Evolutionary conservation across 2,329 filamentous ascomycete genomes (phyloP).

Genomic region (Rosellinia necatrix): DNA sequence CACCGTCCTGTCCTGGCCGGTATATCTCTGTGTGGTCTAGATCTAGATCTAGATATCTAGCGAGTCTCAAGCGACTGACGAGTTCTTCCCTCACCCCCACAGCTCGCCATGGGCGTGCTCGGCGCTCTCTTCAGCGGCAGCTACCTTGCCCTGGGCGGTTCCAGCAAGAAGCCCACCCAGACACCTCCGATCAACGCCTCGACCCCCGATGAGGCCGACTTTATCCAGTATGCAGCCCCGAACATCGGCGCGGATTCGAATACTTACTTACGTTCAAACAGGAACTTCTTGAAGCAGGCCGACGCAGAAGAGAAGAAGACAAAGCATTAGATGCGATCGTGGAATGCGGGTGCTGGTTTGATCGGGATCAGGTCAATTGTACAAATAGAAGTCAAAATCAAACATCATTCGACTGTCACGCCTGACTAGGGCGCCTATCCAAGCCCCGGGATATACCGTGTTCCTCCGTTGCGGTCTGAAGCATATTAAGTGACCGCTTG

Average conservation of each 20-base stretch:
- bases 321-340: slow-evolving; percentile 45
- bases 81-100: slow-evolving; percentile 19
- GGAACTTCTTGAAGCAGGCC: slow-evolving; percentile 54
- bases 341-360: slow-evolving; percentile 22
- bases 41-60: too few relatives aligned
- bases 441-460: slow-evolving; percentile 25
- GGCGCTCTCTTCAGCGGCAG: slow-evolving; percentile 54
- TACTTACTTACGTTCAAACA: slow-evolving; percentile 37
- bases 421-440: slow-evolving; percentile 27
- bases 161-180: slow-evolving; percentile 49
- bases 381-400: slow-evolving; percentile 39
- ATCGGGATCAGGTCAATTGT: slow-evolving; percentile 35
- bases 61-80: slow-evolving; percentile 29
- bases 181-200: slow-evolving; percentile 65
- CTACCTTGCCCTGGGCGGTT: slow-evolving; percentile 51
- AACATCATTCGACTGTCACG: slow-evolving; percentile 28
- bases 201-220: slow-evolving; percentile 66
- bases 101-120: slow-evolving; percentile 65
- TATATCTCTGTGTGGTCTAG: too few relatives aligned
- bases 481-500: slow-evolving; percentile 22
- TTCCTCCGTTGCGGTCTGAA: slow-evolving; percentile 21
- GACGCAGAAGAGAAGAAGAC: slow-evolving; percentile 48
- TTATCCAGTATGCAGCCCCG: slow-evolving; percentile 61
- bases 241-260: slow-evolving; percentile 26
- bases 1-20: too few relatives aligned